Evolutionary conservation across 1,284 basidiomycete genomes (phyloP).

Genomic region (Cutaneotrichosporon sp.): DNA sequence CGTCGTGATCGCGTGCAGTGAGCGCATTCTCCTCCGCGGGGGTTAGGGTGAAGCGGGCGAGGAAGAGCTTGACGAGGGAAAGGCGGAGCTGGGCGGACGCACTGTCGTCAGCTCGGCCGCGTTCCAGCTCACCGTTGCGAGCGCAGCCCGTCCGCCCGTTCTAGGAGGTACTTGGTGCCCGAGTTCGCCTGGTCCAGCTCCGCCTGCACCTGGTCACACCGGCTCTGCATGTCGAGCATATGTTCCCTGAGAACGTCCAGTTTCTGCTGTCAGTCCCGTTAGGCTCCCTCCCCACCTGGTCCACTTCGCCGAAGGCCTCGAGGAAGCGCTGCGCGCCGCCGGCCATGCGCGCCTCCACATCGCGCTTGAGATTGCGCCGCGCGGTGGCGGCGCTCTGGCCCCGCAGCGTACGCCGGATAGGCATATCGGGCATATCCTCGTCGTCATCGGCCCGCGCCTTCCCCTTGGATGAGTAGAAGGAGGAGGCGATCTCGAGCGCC

Average conservation of each 20-base stretch:
- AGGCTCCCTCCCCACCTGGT: slow-evolving; percentile 61
- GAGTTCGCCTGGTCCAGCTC: slow-evolving; percentile 71
- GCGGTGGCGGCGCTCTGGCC: slow-evolving; percentile 55
- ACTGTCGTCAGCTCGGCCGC: slow-evolving; percentile 44
- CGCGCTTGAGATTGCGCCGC: slow-evolving; percentile 69
- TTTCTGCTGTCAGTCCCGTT: slow-evolving; percentile 56
- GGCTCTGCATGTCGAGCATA: slow-evolving; percentile 68
- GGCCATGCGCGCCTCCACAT: slow-evolving; percentile 74
- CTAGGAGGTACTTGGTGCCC: slow-evolving; percentile 75
- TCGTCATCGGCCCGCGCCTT: slow-evolving; percentile 3
- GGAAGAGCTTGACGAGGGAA: slow-evolving; percentile 71
- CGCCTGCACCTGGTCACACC: slow-evolving; percentile 74
- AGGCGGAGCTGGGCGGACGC: slow-evolving; percentile 55
- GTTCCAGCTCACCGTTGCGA: slow-evolving; percentile 63
- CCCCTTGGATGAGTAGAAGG: slow-evolving; percentile 55
- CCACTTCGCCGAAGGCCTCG: slow-evolving; percentile 74
- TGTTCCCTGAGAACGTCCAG: slow-evolving; percentile 68
- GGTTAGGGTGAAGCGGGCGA: slow-evolving; percentile 75
- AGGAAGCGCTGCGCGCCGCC: slow-evolving; percentile 76
- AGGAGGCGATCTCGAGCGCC: slow-evolving; percentile 74
- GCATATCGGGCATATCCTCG: slow-evolving; percentile 17
- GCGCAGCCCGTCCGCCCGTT: slow-evolving; percentile 75
- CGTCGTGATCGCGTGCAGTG: slow-evolving; percentile 68
- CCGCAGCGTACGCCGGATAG: slow-evolving; percentile 33
- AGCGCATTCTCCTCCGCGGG: slow-evolving; percentile 68